phyloP scores from a whole-genome alignment of 306 rosid genomes.

The Begonia loranthoides region DNA sequence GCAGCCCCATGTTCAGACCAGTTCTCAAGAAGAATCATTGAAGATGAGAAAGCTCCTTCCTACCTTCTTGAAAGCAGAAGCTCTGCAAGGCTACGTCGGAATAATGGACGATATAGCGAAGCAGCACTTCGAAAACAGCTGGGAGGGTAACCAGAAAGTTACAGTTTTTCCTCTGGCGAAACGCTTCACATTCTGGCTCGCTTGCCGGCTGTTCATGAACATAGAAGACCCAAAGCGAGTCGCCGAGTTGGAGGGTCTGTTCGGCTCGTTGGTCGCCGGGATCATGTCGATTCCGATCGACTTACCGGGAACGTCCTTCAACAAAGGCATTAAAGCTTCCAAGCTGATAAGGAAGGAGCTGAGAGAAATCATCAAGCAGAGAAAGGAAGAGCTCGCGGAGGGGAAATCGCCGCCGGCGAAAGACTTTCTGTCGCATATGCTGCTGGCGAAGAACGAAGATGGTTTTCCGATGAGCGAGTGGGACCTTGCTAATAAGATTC shows the following conservation, averaged over 20 bases:
- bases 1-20: not conserved
- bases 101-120: not conserved
- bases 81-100: not conserved
- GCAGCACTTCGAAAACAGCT: not conserved
- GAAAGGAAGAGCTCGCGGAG: not conserved
- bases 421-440: slow-evolving; percentile 2
- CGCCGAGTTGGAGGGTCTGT: not conserved
- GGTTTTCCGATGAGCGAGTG: not conserved
- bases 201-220: not conserved
- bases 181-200: not conserved
- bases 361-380: not conserved
- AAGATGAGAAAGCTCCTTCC: not conserved
- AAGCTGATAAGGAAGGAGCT: not conserved
- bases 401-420: not conserved
- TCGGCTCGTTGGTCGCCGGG: not conserved
- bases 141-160: not conserved
- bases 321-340: slow-evolving; percentile 1
- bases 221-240: not conserved
- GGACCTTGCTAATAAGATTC: not conserved
- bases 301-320: not conserved
- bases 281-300: not conserved
- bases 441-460: not conserved
- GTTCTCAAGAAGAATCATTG: not conserved
- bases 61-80: not conserved
- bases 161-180: not conserved